A percentile compares a stretch with the other conserved stretches of the same genome.
Conservation (phyloP, 495 filamentous ascomycete species). For the Aspergillus sparsus region DNA sequence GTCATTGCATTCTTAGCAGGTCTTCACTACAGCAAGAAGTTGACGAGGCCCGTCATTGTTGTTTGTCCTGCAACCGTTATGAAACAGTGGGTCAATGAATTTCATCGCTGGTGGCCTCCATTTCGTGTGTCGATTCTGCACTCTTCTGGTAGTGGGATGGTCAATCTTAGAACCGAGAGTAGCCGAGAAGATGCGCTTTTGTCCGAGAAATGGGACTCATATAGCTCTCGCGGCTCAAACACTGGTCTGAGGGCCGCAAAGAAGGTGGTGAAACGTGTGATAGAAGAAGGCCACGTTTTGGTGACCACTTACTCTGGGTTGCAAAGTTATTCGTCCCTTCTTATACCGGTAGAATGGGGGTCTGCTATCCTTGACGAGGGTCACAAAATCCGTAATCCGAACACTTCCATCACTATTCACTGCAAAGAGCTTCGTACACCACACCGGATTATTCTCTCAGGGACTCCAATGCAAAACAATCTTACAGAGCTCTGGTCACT, state of each 20-base stretch:
- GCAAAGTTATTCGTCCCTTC: slow-evolving; percentile 76
- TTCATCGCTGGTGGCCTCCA: slow-evolving; percentile 97
- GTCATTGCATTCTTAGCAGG: slow-evolving; percentile 88
- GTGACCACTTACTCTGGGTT: slow-evolving; percentile 94
- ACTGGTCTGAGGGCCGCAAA: slow-evolving; percentile 63
- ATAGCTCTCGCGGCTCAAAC: slow-evolving; percentile 40
- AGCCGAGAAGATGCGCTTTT: slow-evolving; percentile 67
- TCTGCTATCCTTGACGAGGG: slow-evolving; percentile 96
- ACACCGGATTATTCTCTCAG: slow-evolving; percentile 89
- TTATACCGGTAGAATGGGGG: slow-evolving; percentile 83
- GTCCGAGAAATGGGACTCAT: slow-evolving; percentile 39
- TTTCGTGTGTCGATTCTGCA: slow-evolving; percentile 93
- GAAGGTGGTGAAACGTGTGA: slow-evolving; percentile 77
- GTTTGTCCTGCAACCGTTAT: slow-evolving; percentile 93
- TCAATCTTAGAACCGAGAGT: slow-evolving; percentile 71
- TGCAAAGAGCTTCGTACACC: slow-evolving; percentile 88
- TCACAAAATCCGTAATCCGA: slow-evolving; percentile 95
- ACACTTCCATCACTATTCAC: slow-evolving; percentile 85
- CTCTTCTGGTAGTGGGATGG: slow-evolving; percentile 93
- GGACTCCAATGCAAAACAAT: slow-evolving; percentile 98
- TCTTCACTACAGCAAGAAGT: slow-evolving; percentile 82
- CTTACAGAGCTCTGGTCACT: slow-evolving; percentile 94
- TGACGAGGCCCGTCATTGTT: slow-evolving; percentile 81
- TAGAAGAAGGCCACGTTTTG: slow-evolving; percentile 85
- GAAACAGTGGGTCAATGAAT: slow-evolving; percentile 97